phyloP scores from a whole-genome alignment of 305 asterid species.

The Rubia tinctorum region DNA sequence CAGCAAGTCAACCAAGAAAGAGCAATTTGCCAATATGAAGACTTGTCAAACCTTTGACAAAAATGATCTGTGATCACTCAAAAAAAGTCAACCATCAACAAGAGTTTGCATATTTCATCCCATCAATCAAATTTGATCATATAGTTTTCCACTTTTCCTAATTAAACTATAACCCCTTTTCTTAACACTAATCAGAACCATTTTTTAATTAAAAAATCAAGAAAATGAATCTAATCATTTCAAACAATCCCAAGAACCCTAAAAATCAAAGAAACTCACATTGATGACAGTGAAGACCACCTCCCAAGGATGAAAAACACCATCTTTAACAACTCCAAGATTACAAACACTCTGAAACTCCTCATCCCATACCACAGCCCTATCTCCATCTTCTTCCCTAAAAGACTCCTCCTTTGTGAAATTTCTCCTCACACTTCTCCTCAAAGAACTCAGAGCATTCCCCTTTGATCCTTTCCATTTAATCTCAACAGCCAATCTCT shows the following conservation, averaged over 20 bases:
- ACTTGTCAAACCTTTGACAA: not conserved
- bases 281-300: slow-evolving; percentile 46
- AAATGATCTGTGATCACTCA: not conserved
- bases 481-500: slow-evolving; percentile 46
- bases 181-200: not conserved
- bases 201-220: not conserved
- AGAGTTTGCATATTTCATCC: not conserved
- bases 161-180: not conserved
- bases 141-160: not conserved
- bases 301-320: slow-evolving; percentile 58
- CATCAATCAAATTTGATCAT: not conserved
- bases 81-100: slow-evolving; percentile 7
- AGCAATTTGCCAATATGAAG: not conserved
- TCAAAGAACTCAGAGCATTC: slow-evolving; percentile 43
- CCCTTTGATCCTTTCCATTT: slow-evolving; percentile 74
- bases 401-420: slow-evolving; percentile 49
- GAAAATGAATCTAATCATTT: not conserved
- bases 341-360: slow-evolving; percentile 46
- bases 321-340: slow-evolving; percentile 36
- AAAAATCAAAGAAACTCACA: slow-evolving; percentile 36
- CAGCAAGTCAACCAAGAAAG: slow-evolving; percentile 5
- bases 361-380: slow-evolving; percentile 53
- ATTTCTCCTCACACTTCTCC: slow-evolving; percentile 48
- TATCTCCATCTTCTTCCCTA: slow-evolving; percentile 23
- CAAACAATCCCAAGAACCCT: not conserved